A percentile compares a stretch with the other conserved stretches of the same genome.
These are phyloP conservation scores for Coniochaeta sp. DNA, from an alignment of 2,329 filamentous ascomycete species.

Conservation along the genomic window DNA sequence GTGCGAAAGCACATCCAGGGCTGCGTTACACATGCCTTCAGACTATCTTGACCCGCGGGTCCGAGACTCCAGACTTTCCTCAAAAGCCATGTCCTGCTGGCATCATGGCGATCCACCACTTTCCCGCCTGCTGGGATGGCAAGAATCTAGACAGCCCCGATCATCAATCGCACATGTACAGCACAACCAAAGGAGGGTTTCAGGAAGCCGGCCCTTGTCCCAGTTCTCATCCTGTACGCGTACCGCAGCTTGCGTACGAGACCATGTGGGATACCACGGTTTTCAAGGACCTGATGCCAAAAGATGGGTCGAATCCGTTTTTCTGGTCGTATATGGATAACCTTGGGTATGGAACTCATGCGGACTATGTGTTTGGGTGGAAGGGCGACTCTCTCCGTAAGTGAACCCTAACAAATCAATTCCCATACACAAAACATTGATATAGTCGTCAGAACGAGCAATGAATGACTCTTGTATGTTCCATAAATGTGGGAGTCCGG, in stretches of 20 bases:
- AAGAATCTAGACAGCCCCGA: constrained; percentile 44
- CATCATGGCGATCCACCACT: constrained; percentile 6
- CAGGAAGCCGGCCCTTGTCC: constrained; percentile 24
- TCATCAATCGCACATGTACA: constrained; percentile 35
- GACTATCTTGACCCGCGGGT: constrained; percentile 5
- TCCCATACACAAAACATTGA: neutral
- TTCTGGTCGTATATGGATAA: constrained; percentile 15
- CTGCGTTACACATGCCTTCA: constrained; percentile 7
- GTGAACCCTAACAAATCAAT: neutral
- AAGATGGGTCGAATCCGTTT: constrained; percentile 20
- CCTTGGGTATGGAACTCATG: constrained; percentile 21
- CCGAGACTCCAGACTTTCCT: constrained; percentile 6
- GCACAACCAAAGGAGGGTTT: constrained; percentile 24
- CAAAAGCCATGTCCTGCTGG: constrained; percentile 5
- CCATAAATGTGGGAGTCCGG: neutral
- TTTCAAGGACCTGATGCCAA: constrained; percentile 24
- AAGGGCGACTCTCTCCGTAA: constrained; percentile 23
- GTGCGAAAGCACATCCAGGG: neutral
- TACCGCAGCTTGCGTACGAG: constrained; percentile 29
- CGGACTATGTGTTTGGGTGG: constrained; percentile 23
- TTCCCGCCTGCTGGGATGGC: constrained; percentile 50
- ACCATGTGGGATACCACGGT: constrained; percentile 29
- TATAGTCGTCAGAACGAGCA: neutral
- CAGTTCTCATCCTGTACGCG: constrained; percentile 24
- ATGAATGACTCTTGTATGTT: neutral